Evolutionary conservation across 805 yeast species (phyloP).

Genomic region (Tetrapisispora namnaoensis): DNA sequence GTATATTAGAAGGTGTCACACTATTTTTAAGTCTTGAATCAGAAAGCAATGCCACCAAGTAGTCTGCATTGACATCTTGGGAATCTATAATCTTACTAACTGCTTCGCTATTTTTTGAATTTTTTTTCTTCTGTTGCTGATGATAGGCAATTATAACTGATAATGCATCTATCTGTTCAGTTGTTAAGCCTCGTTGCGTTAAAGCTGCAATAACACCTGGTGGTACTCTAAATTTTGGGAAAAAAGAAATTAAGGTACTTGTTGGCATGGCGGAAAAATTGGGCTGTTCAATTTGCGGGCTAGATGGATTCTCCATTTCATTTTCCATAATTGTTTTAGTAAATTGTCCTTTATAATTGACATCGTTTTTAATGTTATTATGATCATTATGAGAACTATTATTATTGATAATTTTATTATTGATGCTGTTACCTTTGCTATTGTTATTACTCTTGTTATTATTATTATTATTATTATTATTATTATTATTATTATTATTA

Average conservation of each 20-base stretch:
- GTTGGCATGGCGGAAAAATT: slow-evolving; percentile 27
- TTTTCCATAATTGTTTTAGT: background rate
- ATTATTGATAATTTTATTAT: background rate
- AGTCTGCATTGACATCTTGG: slow-evolving; percentile 1
- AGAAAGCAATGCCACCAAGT: background rate
- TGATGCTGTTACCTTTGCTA: background rate
- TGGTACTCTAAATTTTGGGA: slow-evolving; percentile 62
- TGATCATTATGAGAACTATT: background rate
- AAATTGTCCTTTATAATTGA: slow-evolving; percentile 1
- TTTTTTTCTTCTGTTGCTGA: slow-evolving; percentile 30
- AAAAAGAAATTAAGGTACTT: slow-evolving; percentile 30
- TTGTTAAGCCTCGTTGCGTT: slow-evolving; percentile 54
- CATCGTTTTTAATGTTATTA: slow-evolving; percentile 4
- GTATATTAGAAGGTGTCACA: background rate
- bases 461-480: slow-evolving; percentile 2
- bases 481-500: slow-evolving; percentile 6
- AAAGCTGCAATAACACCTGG: slow-evolving; percentile 59
- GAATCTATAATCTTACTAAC: background rate
- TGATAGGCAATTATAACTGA: slow-evolving; percentile 68
- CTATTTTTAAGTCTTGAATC: background rate
- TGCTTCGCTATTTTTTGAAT: background rate
- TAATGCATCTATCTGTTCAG: slow-evolving; percentile 61
- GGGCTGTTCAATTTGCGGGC: slow-evolving; percentile 20
- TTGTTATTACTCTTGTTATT: background rate
- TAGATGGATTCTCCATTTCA: background rate